Conservation (phyloP, 805 yeast species). For the Lachancea cidri region DNA sequence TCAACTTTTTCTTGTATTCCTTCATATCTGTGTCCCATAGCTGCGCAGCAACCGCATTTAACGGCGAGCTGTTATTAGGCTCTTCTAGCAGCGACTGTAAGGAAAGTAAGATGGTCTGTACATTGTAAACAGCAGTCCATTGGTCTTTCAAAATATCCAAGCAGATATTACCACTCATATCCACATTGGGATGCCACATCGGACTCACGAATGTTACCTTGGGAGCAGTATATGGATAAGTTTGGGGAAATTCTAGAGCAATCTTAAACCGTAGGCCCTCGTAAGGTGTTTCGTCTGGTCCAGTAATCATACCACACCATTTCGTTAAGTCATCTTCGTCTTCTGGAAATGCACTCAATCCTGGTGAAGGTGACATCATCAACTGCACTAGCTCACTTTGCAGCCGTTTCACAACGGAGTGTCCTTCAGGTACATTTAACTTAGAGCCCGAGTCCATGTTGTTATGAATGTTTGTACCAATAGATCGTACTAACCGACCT, state of each 20-base stretch:
- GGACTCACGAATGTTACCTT: slow-evolving; percentile 51
- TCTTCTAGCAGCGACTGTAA: slow-evolving; percentile 57
- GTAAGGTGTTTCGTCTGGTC: slow-evolving; percentile 54
- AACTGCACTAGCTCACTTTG: slow-evolving; percentile 49
- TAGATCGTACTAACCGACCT: too few species aligned
- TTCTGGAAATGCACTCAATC: slow-evolving; percentile 51
- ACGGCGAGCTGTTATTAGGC: slow-evolving; percentile 54
- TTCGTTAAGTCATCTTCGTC: slow-evolving; percentile 46
- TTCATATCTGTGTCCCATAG: slow-evolving; percentile 43
- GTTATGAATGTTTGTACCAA: too few species aligned
- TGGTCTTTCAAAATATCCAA: slow-evolving; percentile 58
- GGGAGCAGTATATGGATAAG: slow-evolving; percentile 58
- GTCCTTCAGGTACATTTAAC: slow-evolving; percentile 33
- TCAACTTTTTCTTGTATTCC: slow-evolving; percentile 29
- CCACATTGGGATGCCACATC: slow-evolving; percentile 64
- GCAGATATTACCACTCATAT: slow-evolving; percentile 60
- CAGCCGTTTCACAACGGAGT: slow-evolving; percentile 45
- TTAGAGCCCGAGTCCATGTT: slow-evolving; percentile 7
- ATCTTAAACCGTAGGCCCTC: slow-evolving; percentile 49
- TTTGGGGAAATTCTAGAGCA: slow-evolving; percentile 44
- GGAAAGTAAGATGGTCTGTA: slow-evolving; percentile 54
- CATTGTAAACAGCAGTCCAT: slow-evolving; percentile 61
- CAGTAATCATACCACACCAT: slow-evolving; percentile 57
- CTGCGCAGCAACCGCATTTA: slow-evolving; percentile 54
- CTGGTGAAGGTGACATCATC: slow-evolving; percentile 46